Conservation (phyloP, 306 rosid genomes). For the Malus domestica region DNA sequence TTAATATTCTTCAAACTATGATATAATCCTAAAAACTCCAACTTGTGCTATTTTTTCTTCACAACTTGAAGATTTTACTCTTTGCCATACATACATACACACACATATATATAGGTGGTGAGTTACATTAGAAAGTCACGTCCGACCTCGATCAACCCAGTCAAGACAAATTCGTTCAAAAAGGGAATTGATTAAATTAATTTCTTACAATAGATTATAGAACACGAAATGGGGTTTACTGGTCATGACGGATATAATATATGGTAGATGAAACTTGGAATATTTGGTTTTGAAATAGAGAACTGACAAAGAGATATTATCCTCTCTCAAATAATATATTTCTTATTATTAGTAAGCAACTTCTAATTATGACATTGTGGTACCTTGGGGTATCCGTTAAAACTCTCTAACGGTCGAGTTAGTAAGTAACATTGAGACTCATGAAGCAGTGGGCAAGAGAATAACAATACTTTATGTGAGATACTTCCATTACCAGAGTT, state of each 20-base stretch:
- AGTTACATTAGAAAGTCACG: slow-evolving; percentile 19
- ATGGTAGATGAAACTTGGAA: neutral
- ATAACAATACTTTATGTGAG: too few relatives aligned
- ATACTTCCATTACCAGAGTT: too few relatives aligned
- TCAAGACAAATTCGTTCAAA: slow-evolving; percentile 6
- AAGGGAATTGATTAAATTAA: neutral
- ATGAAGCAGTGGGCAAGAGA: too few relatives aligned
- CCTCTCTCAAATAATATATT: neutral
- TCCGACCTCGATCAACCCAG: neutral
- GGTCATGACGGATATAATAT: neutral
- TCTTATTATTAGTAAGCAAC: neutral
- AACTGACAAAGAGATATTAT: slow-evolving; percentile 4
- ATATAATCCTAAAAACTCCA: too few relatives aligned
- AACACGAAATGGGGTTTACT: slow-evolving; percentile 4
- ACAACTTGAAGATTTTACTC: neutral
- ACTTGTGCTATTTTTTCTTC: neutral
- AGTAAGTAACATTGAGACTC: too few relatives aligned
- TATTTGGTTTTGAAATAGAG: neutral
- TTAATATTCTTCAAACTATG: too few relatives aligned
- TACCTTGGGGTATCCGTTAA: too few relatives aligned
- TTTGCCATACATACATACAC: neutral
- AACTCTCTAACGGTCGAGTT: too few relatives aligned
- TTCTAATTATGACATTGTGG: too few relatives aligned
- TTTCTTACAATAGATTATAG: slow-evolving; percentile 11
- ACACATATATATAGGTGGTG: slow-evolving; percentile 13